These are phyloP conservation scores for Heritiera fomes DNA, from an alignment of 345 rosid species.

Conservation along the genomic window DNA sequence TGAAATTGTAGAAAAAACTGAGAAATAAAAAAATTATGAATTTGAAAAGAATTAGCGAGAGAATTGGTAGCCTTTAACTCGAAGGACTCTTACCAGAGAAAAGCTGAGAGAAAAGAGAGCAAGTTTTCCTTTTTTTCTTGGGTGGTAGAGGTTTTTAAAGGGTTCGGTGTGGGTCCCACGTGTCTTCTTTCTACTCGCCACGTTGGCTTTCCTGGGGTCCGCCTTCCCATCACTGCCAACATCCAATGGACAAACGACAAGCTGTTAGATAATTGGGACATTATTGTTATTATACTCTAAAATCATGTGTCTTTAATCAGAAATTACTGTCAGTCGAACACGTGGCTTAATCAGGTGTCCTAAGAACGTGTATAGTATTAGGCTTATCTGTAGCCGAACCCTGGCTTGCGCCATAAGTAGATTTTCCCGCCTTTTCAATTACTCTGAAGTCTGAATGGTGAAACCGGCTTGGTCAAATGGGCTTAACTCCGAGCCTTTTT, in stretches of 20 bases:
- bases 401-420: neutral
- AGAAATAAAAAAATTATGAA: neutral
- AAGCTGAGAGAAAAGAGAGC: neutral
- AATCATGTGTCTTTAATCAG: neutral
- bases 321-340: neutral
- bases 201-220: neutral
- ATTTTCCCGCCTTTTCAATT: slow-evolving; percentile 13
- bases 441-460: neutral
- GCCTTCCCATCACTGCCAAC: too few relatives aligned
- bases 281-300: neutral
- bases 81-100: slow-evolving; percentile 20
- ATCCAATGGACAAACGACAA: neutral
- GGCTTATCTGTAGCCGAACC: neutral
- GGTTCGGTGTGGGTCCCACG: slow-evolving; percentile 43
- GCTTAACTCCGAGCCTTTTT: neutral
- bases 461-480: neutral
- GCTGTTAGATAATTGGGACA: neutral
- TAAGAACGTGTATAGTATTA: neutral
- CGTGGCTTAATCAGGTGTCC: neutral
- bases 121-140: neutral
- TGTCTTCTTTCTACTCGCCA: neutral
- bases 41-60: neutral
- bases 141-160: slow-evolving; percentile 30
- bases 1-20: neutral
- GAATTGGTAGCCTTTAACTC: neutral